Evolutionary conservation across 768 basidiomycete species (phyloP).

Genomic region (Psilocybe tampanensis): DNA sequence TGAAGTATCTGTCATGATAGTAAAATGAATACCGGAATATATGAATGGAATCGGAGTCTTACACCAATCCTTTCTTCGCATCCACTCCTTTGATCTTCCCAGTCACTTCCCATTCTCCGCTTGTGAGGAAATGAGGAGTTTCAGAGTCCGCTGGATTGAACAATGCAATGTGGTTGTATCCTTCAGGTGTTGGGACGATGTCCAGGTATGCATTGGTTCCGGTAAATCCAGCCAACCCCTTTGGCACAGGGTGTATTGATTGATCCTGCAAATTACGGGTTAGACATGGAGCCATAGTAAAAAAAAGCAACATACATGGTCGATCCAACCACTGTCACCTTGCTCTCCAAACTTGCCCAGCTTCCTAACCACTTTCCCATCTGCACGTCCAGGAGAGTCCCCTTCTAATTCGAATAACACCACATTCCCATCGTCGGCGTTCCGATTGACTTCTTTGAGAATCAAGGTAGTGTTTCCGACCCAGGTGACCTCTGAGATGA

Average conservation of each 20-base stretch:
- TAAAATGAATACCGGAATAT: conserved; percentile 15
- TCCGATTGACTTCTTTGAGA: conserved; percentile 85
- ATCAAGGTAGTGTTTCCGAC: conserved; percentile 74
- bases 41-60: conserved; percentile 30
- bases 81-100: conserved; percentile 76
- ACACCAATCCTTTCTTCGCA: conserved; percentile 68
- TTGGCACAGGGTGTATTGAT: conserved; percentile 60
- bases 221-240: conserved; percentile 36
- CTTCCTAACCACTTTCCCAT: conserved; percentile 66
- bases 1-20: conserved; percentile 71
- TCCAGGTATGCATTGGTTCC: conserved; percentile 81
- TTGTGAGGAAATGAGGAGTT: conserved; percentile 81
- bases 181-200: conserved; percentile 78
- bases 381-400: conserved; percentile 28
- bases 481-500: conserved; percentile 88
- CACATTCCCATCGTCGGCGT: conserved; percentile 79
- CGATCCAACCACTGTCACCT: conserved; percentile 94
- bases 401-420: conserved; percentile 67
- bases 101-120: conserved; percentile 90
- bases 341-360: conserved; percentile 85
- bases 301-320: conserved; percentile 55
- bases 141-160: conserved; percentile 76
- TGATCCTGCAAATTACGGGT: conserved; percentile 47
- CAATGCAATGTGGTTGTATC: conserved; percentile 91
- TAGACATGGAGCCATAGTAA: conserved; percentile 5